Evolutionary conservation across 345 rosid genomes (phyloP), one percentile per base, ranked within the genome.

Genomic region (Noccaea bulbosa): DNA sequence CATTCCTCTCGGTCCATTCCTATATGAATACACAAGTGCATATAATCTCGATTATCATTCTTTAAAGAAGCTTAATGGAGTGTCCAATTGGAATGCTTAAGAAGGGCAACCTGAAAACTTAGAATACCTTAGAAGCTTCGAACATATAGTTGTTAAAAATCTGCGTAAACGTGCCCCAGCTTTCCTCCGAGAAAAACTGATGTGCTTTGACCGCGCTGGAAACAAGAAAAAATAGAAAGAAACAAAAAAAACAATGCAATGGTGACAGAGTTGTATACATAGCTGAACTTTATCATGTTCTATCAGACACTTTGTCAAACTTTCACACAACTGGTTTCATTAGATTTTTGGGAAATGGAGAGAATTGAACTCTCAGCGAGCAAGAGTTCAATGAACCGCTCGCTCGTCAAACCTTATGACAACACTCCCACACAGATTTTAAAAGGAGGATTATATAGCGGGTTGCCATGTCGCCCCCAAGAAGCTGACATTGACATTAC

Each of bases 281-380:
- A 52, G 35, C 16, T 61, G 39, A 14, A 53, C 38, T 54, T 39
- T 43, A 24, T n/a, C 59, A 68, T 44, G 65, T 39, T 62, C 59
- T 52, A 62, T 47, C 70, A 75, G 54, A 69, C 74, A 69, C 65
- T 44, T 61, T 2, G 11, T 1, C 2, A 8, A 8, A 44, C 43
- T 55, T 32, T 8, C 37, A 57, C 52, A 50, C 46, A 60, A 61
- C 37, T 20, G 49, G 61, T 49, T 64, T 60, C 27, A 14, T 67
- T 47, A 30, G 62, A 64, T 73, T 67, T 83, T 45, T 80, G 93
- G 96, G 96, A 84, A 84, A 90, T 86, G 97, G 93, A 90, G 93
- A 90, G 97, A 86, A 78, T 90, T 81, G 99, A 94, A 94, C 99
- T 94, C 97, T 88, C 97, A 91, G 85, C 96, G 87, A 89, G 86